Base-by-base conservation (phyloP, 306 rosid genomes). In the Castanea crenata region DNA sequence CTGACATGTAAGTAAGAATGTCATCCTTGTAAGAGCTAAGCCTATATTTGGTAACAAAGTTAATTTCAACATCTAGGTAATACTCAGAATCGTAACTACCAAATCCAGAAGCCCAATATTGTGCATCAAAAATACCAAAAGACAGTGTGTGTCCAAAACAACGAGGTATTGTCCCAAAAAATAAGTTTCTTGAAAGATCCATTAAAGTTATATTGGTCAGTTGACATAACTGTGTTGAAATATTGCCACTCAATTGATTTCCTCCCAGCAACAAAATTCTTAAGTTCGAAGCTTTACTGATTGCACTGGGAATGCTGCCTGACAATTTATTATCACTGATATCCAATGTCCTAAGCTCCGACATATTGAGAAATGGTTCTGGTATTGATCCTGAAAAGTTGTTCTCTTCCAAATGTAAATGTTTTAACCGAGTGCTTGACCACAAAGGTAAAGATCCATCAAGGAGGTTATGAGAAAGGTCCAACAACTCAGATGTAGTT, bases 21-120 rank as follows among this genome's bases (percentile, higher is more conserved):
- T 5, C 8, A 13, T 29, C 31, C 25, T 15, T 16, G 72, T 41
- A 75, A 20, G 27, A 58, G 20, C 4, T 6, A 14, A 0, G 27
- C 27, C 72, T 75, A 1, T 23, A 6, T 18, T 61, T 75, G 4
- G 18, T 41, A 19, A 21, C 51, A 55, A 62, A 46, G 9, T 41
- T 44, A 23, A 44, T 18, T 2, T 23, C 11, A 7, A 35, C 44
- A 6, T 59, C 25, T 25, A 35, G 9, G 9, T 0, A 1, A 35
- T 35, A 35, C 25, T 0, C 25, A 25, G 0, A 0, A 25, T 25
- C 25, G 25, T 25, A 6, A 35, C 0, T 35, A 6, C 0, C 2
- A 1, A 1, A 35, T 6, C 2, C 0, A 35, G 0, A 0, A 6
- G 0, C 9, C 41, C 9, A 6, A 35, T 1, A 0, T 35, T 1